phyloP scores from a whole-genome alignment of 371 early-diverging fungal genomes.

The Mortierella polycephala region DNA sequence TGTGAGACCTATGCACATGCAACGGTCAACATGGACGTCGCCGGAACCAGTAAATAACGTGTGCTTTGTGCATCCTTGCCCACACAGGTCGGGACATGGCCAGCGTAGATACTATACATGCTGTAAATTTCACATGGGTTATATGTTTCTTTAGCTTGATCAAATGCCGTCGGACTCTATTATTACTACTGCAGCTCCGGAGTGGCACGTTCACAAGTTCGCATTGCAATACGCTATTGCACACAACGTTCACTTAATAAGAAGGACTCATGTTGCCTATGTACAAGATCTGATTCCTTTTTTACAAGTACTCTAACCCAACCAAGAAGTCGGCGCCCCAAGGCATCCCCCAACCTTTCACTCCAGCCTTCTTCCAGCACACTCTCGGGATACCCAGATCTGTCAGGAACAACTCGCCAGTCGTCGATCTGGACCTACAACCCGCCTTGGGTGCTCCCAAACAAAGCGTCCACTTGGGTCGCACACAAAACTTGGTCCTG shows the following conservation, averaged over 20 bases:
- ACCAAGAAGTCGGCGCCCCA: slow-evolving; percentile 83
- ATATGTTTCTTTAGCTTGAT: no score
- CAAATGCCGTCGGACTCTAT: no score
- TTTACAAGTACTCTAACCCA: slow-evolving; percentile 65
- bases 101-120: no score
- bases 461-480: slow-evolving; percentile 79
- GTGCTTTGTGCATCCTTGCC: no score
- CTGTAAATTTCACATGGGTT: no score
- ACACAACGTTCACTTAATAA: neutral
- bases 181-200: no score
- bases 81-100: no score
- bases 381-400: slow-evolving; percentile 81
- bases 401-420: slow-evolving; percentile 80
- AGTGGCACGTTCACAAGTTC: no score
- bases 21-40: no score
- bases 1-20: no score
- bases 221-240: no score
- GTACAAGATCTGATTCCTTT: neutral
- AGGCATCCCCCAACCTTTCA: slow-evolving; percentile 64
- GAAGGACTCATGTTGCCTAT: neutral
- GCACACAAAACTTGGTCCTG: slow-evolving; percentile 58
- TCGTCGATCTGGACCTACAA: slow-evolving; percentile 61
- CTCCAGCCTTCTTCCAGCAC: slow-evolving; percentile 72
- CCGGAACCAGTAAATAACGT: no score
- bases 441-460: slow-evolving; percentile 80